Evolutionary conservation across 1,284 basidiomycete genomes (phyloP), one percentile per base, ranked within the genome.

Genomic region (Fomitopsis schrenkii): DNA sequence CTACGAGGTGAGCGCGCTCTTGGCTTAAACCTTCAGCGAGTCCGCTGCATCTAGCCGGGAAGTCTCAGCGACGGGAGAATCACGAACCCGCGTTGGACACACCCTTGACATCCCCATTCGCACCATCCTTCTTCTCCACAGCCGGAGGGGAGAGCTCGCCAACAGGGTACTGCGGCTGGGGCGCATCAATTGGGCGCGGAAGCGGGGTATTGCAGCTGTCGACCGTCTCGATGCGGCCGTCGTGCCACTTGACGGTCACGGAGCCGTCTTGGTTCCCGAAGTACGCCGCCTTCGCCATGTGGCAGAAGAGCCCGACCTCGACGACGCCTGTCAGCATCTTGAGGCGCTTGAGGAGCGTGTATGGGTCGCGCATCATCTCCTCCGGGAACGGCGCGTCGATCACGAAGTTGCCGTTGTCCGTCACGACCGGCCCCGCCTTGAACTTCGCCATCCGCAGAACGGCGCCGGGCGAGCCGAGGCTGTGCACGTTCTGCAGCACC

Each of bases 311-410:
- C 0, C 97, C 97, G 38, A 98, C 97, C 75, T 99, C 97, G 36
- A 98, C 91, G 12, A 99, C 95, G 61, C 97, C 97, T 1, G 97
- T 98, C 58, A 97, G 80, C 83, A 96, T 85, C 79, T 95, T 96
- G 71, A 95, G 88, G 63, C 80, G 79, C 10, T 76, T 75, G 75
- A 94, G 76, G 41, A 95, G 80, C 64, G 80, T 80, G 59, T 80
- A 80, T 1, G 95, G 93, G 53, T 92, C 79, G 66, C 78, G 73
- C 86, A 95, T 88, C 70, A 81, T 73, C 50, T 88, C 83, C 61
- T 79, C 80, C 15, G 84, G 79, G 77, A 97, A 97, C 2, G 93
- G 91, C 28, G 94, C 94, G 71, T 97, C 95, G 67, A 98, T 94
- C 68, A 97, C 84, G 73, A 98, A 97, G 76, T 95, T 97, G 26